phyloP scores from a whole-genome alignment of 257 asterid genomes.

The Scutellaria barbata region DNA sequence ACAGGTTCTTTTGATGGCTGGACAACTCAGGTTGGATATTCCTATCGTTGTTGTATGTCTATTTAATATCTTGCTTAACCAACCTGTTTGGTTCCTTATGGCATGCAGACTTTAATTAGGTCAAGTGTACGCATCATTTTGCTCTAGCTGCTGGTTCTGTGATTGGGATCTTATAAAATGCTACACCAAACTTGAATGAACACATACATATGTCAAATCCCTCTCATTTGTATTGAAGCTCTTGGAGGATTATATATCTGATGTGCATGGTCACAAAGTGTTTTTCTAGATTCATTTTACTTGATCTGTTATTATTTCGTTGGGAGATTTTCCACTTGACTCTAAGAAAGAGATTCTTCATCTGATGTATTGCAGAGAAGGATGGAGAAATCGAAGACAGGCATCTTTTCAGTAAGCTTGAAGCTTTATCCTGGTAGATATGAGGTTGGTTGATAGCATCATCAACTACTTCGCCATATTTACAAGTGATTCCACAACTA shows the following conservation, averaged over 20 bases:
- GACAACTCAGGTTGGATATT: slow-evolving; percentile 77
- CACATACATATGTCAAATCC: neutral
- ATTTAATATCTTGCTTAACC: slow-evolving; percentile 11
- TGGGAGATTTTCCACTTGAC: slow-evolving; percentile 14
- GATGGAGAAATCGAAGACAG: slow-evolving; percentile 76
- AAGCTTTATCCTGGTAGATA: slow-evolving; percentile 90
- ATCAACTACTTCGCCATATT: neutral
- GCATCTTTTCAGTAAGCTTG: slow-evolving; percentile 63
- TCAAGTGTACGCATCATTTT: slow-evolving; percentile 1
- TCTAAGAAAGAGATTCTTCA: slow-evolving; percentile 4
- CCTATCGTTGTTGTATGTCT: neutral
- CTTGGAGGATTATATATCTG: slow-evolving; percentile 11
- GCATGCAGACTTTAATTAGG: neutral
- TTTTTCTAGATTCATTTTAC: neutral
- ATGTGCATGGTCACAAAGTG: neutral
- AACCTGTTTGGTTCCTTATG: slow-evolving; percentile 8
- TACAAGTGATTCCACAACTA: neutral
- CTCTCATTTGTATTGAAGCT: slow-evolving; percentile 1
- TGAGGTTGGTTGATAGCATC: slow-evolving; percentile 59
- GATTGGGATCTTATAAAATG: neutral
- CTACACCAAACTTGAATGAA: slow-evolving; percentile 11
- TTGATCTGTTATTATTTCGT: neutral
- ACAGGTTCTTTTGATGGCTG: slow-evolving; percentile 95
- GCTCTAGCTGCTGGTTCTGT: slow-evolving; percentile 4
- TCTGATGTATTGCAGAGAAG: slow-evolving; percentile 68